phyloP scores from a whole-genome alignment of 2,329 filamentous ascomycete genomes.

The Zarea fungicola region DNA sequence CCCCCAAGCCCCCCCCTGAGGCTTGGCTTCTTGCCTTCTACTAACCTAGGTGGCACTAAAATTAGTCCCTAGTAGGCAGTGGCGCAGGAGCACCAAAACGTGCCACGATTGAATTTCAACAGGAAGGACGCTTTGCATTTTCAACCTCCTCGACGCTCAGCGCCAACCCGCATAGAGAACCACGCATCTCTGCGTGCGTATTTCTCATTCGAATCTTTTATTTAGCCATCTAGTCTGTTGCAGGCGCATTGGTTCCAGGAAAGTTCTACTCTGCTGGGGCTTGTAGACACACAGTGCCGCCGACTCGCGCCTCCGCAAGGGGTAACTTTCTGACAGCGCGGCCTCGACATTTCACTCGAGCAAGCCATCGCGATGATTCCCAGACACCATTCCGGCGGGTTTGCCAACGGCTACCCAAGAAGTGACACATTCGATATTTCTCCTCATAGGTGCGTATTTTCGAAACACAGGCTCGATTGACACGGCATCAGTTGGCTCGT shows the following conservation, averaged over 20 bases:
- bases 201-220: background rate
- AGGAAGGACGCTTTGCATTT: background rate
- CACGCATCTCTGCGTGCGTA: background rate
- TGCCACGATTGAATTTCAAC: constrained; percentile 11
- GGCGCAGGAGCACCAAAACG: constrained; percentile 8
- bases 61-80: background rate
- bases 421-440: constrained; percentile 79
- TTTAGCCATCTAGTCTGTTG: background rate
- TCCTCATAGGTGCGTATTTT: constrained; percentile 67
- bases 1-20: background rate
- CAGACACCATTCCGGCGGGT: constrained; percentile 69
- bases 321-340: constrained; percentile 3
- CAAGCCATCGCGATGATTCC: constrained; percentile 66
- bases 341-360: background rate
- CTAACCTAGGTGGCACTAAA: background rate
- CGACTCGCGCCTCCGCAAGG: constrained; percentile 12
- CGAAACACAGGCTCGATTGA: background rate
- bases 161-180: background rate
- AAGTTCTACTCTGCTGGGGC: background rate
- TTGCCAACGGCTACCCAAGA: constrained; percentile 78
- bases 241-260: background rate
- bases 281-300: constrained; percentile 5
- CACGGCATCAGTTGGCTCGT: too few species aligned
- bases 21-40: background rate
- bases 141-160: constrained; percentile 6